Conservation (phyloP, 768 basidiomycete genomes). For the Agrocybe praecox region DNA sequence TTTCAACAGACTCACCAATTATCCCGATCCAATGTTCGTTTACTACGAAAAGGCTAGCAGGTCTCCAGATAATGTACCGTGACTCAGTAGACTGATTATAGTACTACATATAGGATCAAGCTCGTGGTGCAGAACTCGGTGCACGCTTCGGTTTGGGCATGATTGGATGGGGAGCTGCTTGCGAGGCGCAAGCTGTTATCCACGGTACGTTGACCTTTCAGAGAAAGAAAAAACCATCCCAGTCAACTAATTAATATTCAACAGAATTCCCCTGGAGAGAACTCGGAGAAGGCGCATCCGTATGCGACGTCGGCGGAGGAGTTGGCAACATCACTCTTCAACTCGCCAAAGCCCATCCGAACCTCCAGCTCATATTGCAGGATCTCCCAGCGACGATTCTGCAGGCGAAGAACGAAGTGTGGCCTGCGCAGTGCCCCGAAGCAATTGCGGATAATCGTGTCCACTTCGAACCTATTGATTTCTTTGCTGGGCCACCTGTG, state of each 20-base stretch:
- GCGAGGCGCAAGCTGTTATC: conserved; percentile 9
- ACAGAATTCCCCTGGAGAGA: conserved; percentile 37
- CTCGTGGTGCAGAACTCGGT: conserved; percentile 13
- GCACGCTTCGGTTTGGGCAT: conserved; percentile 31
- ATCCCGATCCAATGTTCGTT: conserved; percentile 4
- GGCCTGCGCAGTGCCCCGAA: conserved; percentile 34
- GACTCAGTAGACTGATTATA: not conserved
- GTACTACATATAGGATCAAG: not conserved
- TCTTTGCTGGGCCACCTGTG: conserved; percentile 38
- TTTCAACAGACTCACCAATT: conserved; percentile 1
- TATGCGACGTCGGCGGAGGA: conserved; percentile 45
- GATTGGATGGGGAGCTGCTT: conserved; percentile 30
- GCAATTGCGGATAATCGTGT: conserved; percentile 35
- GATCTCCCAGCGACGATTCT: conserved; percentile 33
- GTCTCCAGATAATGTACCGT: not conserved
- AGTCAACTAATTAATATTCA: no score
- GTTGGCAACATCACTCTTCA: conserved; percentile 35
- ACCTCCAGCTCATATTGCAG: conserved; percentile 38
- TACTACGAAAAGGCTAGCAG: not conserved
- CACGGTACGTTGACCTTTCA: conserved; percentile 9
- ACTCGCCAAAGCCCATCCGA: conserved; percentile 33
- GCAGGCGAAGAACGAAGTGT: conserved; percentile 31
- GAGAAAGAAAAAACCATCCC: no score
- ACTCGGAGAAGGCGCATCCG: conserved; percentile 24
- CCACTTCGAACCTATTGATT: conserved; percentile 39